Percentiles rank a stretch among this genome's conserved stretches.
Conservation (phyloP, 495 filamentous ascomycete species). For the Aspergillus biplanus region DNA sequence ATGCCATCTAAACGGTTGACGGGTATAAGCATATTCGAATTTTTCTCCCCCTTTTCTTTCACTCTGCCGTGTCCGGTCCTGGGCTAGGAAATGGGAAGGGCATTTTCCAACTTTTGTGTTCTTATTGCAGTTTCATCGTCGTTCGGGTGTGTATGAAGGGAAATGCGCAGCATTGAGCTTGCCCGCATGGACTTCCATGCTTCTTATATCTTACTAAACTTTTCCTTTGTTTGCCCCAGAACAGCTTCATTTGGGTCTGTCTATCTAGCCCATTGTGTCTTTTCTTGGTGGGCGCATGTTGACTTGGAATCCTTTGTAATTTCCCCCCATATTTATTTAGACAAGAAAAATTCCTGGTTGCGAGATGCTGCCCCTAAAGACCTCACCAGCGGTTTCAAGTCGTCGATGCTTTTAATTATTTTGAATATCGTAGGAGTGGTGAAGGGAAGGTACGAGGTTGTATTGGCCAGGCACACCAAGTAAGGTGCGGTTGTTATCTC, state of each 20-base stretch:
- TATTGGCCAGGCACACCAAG: neutral
- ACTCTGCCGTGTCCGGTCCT: slow-evolving; percentile 13
- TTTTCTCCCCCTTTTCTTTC: slow-evolving; percentile 9
- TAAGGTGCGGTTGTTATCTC: slow-evolving; percentile 7
- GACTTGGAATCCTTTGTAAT: slow-evolving; percentile 19
- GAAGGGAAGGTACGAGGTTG: neutral
- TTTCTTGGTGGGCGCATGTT: slow-evolving; percentile 25
- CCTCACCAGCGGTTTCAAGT: neutral
- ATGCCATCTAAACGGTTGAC: slow-evolving; percentile 74
- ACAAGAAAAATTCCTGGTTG: slow-evolving; percentile 13
- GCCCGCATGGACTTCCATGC: slow-evolving; percentile 35
- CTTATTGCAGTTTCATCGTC: slow-evolving; percentile 24
- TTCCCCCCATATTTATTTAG: slow-evolving; percentile 17
- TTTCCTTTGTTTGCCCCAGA: slow-evolving; percentile 29
- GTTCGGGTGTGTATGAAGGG: slow-evolving; percentile 38
- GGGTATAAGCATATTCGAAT: slow-evolving; percentile 16
- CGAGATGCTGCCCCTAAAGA: neutral
- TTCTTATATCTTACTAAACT: slow-evolving; percentile 35
- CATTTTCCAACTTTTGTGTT: slow-evolving; percentile 31
- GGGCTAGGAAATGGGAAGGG: slow-evolving; percentile 11
- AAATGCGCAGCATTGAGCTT: slow-evolving; percentile 35
- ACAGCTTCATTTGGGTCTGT: slow-evolving; percentile 21
- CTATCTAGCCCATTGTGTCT: slow-evolving; percentile 12
- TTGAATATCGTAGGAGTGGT: neutral
- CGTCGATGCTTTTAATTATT: neutral